Evolutionary conservation across 2,329 filamentous ascomycete genomes (phyloP).

Genomic region (Pseudogymnoascus sp.): DNA sequence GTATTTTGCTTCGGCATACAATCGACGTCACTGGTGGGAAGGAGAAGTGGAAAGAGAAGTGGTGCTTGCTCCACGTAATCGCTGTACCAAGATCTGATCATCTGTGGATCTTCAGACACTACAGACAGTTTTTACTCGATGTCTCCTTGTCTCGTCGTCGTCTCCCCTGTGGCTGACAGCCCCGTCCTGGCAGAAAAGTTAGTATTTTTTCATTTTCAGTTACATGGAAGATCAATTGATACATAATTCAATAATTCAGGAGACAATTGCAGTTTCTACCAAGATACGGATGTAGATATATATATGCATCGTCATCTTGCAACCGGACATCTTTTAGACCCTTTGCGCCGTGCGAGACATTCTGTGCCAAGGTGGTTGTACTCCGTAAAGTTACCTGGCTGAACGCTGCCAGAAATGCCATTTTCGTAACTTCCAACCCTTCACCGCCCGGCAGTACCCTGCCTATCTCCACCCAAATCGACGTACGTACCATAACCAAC

Average conservation of each 20-base stretch:
- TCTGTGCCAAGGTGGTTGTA: background rate
- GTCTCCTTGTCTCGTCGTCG: background rate
- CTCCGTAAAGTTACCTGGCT: background rate
- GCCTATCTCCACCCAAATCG: background rate
- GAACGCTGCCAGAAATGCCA: background rate
- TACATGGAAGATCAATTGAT: background rate
- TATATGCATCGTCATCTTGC: conserved; percentile 1
- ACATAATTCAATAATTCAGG: background rate
- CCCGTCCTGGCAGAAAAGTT: background rate
- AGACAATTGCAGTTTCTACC: background rate
- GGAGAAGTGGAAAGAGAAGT: conserved; percentile 7
- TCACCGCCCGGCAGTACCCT: conserved; percentile 6
- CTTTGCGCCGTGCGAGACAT: background rate
- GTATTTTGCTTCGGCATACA: background rate
- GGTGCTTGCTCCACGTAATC: conserved; percentile 1
- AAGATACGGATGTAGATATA: background rate
- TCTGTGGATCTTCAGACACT: background rate
- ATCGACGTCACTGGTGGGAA: background rate
- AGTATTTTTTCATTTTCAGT: background rate
- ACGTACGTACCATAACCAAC: background rate
- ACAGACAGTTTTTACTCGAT: background rate
- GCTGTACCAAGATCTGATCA: conserved; percentile 6
- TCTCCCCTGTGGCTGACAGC: background rate
- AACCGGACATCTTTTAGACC: background rate
- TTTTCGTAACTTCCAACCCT: background rate